These are phyloP conservation scores for Cantharellus cinnabarinus DNA, from an alignment of 768 basidiomycete species.

Conservation along the genomic window DNA sequence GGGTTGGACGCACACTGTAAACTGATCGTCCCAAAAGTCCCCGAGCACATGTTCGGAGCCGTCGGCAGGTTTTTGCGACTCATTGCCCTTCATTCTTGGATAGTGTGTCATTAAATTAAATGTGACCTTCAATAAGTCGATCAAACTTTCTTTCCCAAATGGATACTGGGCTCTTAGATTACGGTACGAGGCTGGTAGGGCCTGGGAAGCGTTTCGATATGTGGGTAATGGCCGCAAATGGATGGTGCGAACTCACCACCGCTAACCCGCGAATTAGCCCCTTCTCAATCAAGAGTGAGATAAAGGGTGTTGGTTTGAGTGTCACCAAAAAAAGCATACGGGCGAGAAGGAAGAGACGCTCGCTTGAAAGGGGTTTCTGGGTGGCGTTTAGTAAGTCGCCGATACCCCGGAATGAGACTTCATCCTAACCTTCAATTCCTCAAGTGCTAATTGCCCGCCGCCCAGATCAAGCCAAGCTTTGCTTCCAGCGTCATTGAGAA, in stretches of 20 bases:
- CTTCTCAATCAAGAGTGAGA: slow-evolving; percentile 14
- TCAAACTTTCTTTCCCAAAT: slow-evolving; percentile 50
- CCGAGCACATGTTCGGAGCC: slow-evolving; percentile 8
- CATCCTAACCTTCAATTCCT: slow-evolving; percentile 6
- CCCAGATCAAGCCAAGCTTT: slow-evolving; percentile 7
- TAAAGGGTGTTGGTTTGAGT: slow-evolving; percentile 9
- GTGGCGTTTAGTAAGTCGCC: no score
- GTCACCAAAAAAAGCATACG: slow-evolving; percentile 12
- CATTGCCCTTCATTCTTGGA: slow-evolving; percentile 26
- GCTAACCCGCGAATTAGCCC: slow-evolving; percentile 12
- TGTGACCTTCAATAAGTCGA: slow-evolving; percentile 64
- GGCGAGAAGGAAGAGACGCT: slow-evolving; percentile 9
- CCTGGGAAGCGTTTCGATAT: no score
- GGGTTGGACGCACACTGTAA: slow-evolving; percentile 23
- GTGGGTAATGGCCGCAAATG: no score
- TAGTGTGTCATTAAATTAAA: slow-evolving; percentile 71
- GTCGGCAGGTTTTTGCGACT: not conserved
- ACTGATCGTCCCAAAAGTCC: slow-evolving; percentile 10
- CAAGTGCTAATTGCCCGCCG: slow-evolving; percentile 4
- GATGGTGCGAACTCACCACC: slow-evolving; percentile 8
- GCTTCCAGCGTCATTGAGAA: slow-evolving; percentile 9
- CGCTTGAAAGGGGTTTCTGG: not conserved
- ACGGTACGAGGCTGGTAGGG: no score
- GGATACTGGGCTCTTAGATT: slow-evolving; percentile 21
- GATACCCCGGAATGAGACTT: no score